A percentile compares a stretch with the other conserved stretches of the same genome.
phyloP scores from a whole-genome alignment of 2,329 filamentous ascomycete genomes.

The Fusarium globosum region DNA sequence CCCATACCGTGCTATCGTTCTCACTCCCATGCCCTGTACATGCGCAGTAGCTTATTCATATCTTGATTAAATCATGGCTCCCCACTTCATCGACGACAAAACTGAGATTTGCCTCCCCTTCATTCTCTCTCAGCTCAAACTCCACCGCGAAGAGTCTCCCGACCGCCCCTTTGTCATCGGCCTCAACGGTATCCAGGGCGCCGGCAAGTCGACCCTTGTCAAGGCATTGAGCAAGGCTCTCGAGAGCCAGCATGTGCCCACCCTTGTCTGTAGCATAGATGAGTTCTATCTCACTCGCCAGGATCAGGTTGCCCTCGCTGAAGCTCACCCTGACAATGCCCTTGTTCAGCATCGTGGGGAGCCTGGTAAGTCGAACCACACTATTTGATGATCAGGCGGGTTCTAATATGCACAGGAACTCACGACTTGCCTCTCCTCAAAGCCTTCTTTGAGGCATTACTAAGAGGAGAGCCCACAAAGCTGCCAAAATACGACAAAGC shows the following conservation, averaged over 20 bases:
- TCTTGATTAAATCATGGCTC: slow-evolving; percentile 41
- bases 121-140: slow-evolving; percentile 70
- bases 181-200: slow-evolving; percentile 90
- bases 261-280: slow-evolving; percentile 83
- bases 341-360: slow-evolving; percentile 86
- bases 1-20: slow-evolving; percentile 7
- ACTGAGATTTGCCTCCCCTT: slow-evolving; percentile 82
- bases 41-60: slow-evolving; percentile 7
- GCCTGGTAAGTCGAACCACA: slow-evolving; percentile 63
- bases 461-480: slow-evolving; percentile 62
- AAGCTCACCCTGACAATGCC: slow-evolving; percentile 74
- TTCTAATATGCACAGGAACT: slow-evolving; percentile 55
- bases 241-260: slow-evolving; percentile 66
- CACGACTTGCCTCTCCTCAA: slow-evolving; percentile 78
- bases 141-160: slow-evolving; percentile 56
- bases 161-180: slow-evolving; percentile 80
- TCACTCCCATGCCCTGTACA: slow-evolving; percentile 19
- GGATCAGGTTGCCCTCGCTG: slow-evolving; percentile 73
- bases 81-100: slow-evolving; percentile 77
- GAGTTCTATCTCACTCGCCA: slow-evolving; percentile 86
- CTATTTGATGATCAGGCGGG: not conserved
- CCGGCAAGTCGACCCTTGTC: slow-evolving; percentile 91
- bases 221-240: slow-evolving; percentile 72
- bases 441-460: slow-evolving; percentile 69
- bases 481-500: slow-evolving; percentile 89